Conservation (phyloP, 495 filamentous ascomycete species). For the Talaromyces stipitatus region DNA sequence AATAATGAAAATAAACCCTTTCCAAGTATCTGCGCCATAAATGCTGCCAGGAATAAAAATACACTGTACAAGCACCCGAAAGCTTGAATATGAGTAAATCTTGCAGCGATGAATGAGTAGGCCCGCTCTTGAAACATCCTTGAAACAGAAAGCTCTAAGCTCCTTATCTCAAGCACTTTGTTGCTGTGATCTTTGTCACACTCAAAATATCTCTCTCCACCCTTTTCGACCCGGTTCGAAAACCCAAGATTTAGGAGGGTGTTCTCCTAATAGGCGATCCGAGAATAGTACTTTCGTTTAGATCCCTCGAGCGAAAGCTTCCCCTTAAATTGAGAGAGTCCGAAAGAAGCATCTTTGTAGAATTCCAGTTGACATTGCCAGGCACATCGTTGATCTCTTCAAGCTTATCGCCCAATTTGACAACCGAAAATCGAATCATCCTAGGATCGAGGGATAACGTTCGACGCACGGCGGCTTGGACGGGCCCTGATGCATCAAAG, state of each 20-base stretch:
- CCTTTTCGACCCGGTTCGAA: neutral
- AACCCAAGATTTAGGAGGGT: neutral
- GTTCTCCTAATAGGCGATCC: neutral
- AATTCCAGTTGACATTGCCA: constrained; percentile 54
- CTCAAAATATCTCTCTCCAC: neutral
- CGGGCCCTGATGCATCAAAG: constrained; percentile 66
- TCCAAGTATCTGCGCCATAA: neutral
- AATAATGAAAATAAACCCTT: neutral
- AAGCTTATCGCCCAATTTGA: constrained; percentile 78
- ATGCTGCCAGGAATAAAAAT: constrained; percentile 1
- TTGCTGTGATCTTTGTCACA: neutral
- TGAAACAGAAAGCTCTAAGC: neutral
- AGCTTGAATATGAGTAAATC: neutral
- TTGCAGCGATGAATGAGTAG: neutral
- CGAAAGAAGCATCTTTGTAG: neutral
- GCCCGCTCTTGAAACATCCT: neutral
- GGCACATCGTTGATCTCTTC: constrained; percentile 56
- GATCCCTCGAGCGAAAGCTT: neutral
- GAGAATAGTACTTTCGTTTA: neutral
- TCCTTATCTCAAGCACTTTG: neutral
- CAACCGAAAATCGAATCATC: constrained; percentile 77
- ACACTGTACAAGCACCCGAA: neutral
- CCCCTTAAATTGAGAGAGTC: neutral
- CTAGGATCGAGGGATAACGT: constrained; percentile 82
- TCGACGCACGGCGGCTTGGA: constrained; percentile 63